Evolutionary conservation across 2,329 filamentous ascomycete genomes (phyloP).

Genomic region (Aureobasidium sp.): DNA sequence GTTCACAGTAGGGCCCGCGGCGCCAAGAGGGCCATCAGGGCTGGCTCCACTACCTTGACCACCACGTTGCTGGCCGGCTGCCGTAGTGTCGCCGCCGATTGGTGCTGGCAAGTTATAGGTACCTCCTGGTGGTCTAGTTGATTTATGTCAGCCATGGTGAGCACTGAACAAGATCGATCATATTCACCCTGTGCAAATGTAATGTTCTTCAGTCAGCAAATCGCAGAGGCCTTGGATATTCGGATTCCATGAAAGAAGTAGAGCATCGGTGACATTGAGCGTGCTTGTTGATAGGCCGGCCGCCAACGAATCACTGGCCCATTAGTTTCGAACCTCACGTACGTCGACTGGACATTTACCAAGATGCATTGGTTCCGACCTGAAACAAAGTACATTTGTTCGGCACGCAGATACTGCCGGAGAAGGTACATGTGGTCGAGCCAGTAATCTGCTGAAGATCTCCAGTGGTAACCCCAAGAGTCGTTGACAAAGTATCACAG

Average conservation of each 20-base stretch:
- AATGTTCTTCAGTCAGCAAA: not conserved
- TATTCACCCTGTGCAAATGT: conserved; percentile 1
- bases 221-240: conserved; percentile 12
- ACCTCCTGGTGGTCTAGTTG: not conserved
- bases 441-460: not conserved
- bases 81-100: not conserved
- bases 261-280: not conserved
- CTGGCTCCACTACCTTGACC: not conserved
- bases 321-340: too few relatives aligned
- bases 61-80: not conserved
- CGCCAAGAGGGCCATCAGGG: too few relatives aligned
- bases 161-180: too few relatives aligned
- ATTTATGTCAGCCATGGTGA: not conserved
- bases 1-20: too few relatives aligned
- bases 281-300: not conserved
- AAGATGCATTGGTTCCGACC: not conserved
- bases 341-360: not conserved
- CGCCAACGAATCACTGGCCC: not conserved
- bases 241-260: conserved; percentile 14
- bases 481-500: not conserved
- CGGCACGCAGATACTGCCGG: not conserved
- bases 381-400: not conserved
- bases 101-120: not conserved
- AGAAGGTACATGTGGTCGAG: not conserved
- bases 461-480: not conserved